Percentiles rank a stretch among this genome's conserved stretches.
These are phyloP conservation scores for Phytopythium boreale DNA, from an alignment of 352 stramenopile species.

Conservation along the genomic window DNA sequence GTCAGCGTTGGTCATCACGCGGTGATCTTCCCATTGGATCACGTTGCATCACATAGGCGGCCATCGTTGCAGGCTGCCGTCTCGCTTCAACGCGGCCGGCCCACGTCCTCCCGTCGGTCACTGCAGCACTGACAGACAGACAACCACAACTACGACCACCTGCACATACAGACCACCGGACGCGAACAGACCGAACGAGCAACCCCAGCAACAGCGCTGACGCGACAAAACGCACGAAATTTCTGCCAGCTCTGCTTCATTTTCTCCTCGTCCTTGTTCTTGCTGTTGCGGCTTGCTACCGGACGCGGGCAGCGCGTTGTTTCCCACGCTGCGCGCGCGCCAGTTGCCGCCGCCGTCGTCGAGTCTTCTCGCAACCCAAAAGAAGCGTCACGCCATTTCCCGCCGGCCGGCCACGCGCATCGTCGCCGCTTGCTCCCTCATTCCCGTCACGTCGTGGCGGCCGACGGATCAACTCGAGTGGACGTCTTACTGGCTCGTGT, in stretches of 20 bases:
- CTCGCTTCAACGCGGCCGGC: no score
- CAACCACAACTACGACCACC: no score
- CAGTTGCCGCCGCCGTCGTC: background rate
- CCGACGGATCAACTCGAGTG: background rate
- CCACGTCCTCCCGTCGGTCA: no score
- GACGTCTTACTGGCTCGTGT: constrained; percentile 45
- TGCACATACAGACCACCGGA: background rate
- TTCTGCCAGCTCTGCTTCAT: constrained; percentile 8
- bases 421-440: background rate
- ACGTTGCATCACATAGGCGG: no score
- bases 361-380: background rate
- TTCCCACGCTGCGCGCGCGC: background rate
- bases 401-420: background rate
- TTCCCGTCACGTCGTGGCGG: background rate
- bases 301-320: background rate
- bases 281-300: background rate
- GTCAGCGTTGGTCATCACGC: no score
- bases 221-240: background rate
- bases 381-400: constrained; percentile 2
- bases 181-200: background rate
- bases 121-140: no score
- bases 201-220: background rate
- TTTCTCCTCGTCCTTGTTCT: constrained; percentile 1
- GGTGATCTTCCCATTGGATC: no score
- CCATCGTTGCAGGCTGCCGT: no score